These are phyloP conservation scores for Cordyceps militaris DNA, from an alignment of 2,329 filamentous ascomycete genomes.

Conservation along the genomic window DNA sequence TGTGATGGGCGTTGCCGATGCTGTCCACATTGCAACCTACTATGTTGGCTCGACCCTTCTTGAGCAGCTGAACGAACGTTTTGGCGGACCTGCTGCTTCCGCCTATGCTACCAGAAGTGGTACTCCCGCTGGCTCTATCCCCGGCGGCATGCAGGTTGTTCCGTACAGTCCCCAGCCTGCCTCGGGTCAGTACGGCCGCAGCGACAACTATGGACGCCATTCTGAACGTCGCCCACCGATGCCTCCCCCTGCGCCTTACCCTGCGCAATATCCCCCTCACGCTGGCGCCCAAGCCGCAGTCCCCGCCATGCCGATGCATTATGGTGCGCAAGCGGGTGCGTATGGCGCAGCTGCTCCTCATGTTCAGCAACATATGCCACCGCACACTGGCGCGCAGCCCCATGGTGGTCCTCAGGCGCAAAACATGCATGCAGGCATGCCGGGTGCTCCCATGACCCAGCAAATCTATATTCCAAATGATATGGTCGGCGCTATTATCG, in stretches of 20 bases:
- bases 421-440: constrained; percentile 61
- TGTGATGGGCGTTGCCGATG: constrained; percentile 94
- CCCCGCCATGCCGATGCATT: constrained; percentile 66
- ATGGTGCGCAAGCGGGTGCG: constrained; percentile 65
- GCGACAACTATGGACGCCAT: constrained; percentile 73
- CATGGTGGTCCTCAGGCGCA: constrained; percentile 61
- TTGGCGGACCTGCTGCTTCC: constrained; percentile 92
- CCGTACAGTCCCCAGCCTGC: constrained; percentile 92
- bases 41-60: constrained; percentile 97
- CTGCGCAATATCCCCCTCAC: constrained; percentile 62
- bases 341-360: constrained; percentile 74
- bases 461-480: constrained; percentile 99
- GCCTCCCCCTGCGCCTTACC: constrained; percentile 60
- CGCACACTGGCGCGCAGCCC: constrained; percentile 49
- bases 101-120: constrained; percentile 94
- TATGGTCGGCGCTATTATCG: constrained; percentile 98
- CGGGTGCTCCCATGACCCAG: constrained; percentile 69
- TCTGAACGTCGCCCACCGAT: constrained; percentile 71
- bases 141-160: constrained; percentile 98
- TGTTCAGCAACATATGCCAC: constrained; percentile 65
- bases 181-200: constrained; percentile 84
- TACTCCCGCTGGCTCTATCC: constrained; percentile 85
- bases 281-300: constrained; percentile 48
- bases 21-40: constrained; percentile 97
- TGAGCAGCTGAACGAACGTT: constrained; percentile 94